Conservation (phyloP, 225 moss, liverwort and hornwort species). For the Takakia lepidozioides region DNA sequence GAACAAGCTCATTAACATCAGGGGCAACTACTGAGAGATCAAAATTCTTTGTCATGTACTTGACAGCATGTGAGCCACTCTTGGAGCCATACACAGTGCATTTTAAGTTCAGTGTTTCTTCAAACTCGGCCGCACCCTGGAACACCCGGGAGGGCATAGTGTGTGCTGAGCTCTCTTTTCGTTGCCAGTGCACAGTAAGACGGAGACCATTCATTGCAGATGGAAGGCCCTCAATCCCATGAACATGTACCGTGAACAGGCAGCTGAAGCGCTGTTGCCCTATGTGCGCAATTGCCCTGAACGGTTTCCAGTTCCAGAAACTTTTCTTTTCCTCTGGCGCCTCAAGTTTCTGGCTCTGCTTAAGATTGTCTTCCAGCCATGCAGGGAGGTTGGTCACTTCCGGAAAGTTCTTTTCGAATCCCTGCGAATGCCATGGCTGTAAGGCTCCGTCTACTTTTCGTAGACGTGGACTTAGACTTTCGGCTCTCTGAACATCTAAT, state of each 20-base stretch:
- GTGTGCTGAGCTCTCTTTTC: constrained; percentile 62
- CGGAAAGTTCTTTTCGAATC: constrained; percentile 49
- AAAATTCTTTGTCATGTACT: constrained; percentile 80
- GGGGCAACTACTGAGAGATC: constrained; percentile 70
- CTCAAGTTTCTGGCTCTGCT: constrained; percentile 75
- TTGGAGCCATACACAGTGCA: constrained; percentile 71
- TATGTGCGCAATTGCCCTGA: constrained; percentile 72
- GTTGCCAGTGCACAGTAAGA: constrained; percentile 63
- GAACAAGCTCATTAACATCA: constrained; percentile 70
- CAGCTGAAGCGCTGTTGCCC: constrained; percentile 71
- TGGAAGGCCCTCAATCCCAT: constrained; percentile 82
- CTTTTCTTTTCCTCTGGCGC: constrained; percentile 78
- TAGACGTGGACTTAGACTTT: too few species aligned
- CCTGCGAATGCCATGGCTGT: constrained; percentile 84
- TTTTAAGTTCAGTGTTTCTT: constrained; percentile 66
- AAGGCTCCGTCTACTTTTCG: too few species aligned
- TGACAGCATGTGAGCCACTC: constrained; percentile 49
- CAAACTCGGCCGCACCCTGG: constrained; percentile 72
- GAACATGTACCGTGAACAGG: constrained; percentile 71
- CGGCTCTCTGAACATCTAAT: too few species aligned
- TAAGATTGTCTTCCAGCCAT: constrained; percentile 66
- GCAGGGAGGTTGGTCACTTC: constrained; percentile 49
- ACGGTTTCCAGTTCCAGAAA: constrained; percentile 92
- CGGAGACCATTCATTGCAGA: constrained; percentile 82
- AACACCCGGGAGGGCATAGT: constrained; percentile 76